These are phyloP conservation scores for Diospyros kaki DNA, from an alignment of 148 eudicot species.

Conservation along the genomic window DNA sequence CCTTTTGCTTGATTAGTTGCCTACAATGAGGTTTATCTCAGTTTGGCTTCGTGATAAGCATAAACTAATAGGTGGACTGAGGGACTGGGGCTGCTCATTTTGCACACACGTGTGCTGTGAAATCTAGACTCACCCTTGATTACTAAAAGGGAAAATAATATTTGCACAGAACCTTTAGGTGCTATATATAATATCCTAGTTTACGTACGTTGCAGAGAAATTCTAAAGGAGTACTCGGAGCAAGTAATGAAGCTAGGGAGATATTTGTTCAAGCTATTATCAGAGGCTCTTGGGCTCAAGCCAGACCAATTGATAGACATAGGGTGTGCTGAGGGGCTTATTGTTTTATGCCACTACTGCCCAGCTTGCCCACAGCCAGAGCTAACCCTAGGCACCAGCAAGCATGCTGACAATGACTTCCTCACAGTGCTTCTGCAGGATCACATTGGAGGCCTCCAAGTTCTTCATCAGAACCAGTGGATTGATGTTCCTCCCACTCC, in stretches of 20 bases:
- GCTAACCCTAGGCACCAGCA: constrained; percentile 28
- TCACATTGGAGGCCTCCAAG: constrained; percentile 35
- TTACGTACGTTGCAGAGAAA: constrained; percentile 23
- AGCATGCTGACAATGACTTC: constrained; percentile 32
- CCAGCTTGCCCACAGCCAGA: constrained; percentile 48
- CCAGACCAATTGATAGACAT: constrained; percentile 25
- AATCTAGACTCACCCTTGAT: too few species aligned
- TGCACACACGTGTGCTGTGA: too few species aligned
- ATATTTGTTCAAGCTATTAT: constrained; percentile 21
- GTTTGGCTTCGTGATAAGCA: too few species aligned
- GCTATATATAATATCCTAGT: too few species aligned
- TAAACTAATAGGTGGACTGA: too few species aligned
- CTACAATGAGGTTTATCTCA: too few species aligned
- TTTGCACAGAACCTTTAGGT: too few species aligned
- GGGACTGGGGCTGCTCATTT: too few species aligned
- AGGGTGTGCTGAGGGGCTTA: constrained; percentile 35
- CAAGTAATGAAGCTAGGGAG: constrained; percentile 25
- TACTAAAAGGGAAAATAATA: too few species aligned
- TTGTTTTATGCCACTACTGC: constrained; percentile 33
- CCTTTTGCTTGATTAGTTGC: too few species aligned
- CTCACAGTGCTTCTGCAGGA: constrained; percentile 35
- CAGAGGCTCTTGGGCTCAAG: constrained; percentile 35
- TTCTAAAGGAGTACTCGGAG: constrained; percentile 25
- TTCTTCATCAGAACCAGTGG: constrained; percentile 31
- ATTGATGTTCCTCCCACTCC: constrained; percentile 29